These are phyloP conservation scores for Wickerhamomyces sp. DNA, from an alignment of 1,139 yeast genomes.

Conservation along the genomic window DNA sequence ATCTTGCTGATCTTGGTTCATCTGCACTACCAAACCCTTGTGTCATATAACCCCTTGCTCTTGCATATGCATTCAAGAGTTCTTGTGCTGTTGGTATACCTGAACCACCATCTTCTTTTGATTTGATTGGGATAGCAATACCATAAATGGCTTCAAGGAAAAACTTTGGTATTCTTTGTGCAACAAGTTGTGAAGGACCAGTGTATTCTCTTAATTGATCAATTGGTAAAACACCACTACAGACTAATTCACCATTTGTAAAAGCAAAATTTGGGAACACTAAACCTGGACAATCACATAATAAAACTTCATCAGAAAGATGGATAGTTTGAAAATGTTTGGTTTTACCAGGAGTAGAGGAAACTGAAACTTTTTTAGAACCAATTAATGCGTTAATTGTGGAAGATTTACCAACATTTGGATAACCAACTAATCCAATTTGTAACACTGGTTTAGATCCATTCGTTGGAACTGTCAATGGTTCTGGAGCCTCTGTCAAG, in stretches of 20 bases:
- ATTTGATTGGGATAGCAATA: slow-evolving; percentile 74
- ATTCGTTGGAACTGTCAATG: slow-evolving; percentile 50
- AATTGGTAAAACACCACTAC: slow-evolving; percentile 96
- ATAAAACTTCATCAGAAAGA: slow-evolving; percentile 72
- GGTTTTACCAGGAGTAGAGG: slow-evolving; percentile 98
- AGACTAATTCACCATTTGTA: slow-evolving; percentile 93
- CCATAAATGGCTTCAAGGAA: slow-evolving; percentile 92
- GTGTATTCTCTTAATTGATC: slow-evolving; percentile 93
- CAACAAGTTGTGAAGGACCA: slow-evolving; percentile 85
- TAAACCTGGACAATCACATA: slow-evolving; percentile 99
- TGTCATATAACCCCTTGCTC: slow-evolving; percentile 96
- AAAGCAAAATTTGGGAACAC: slow-evolving; percentile 98
- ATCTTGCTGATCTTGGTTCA: slow-evolving; percentile 92
- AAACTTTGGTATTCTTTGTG: slow-evolving; percentile 84
- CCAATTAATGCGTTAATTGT: slow-evolving; percentile 95
- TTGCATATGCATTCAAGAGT: slow-evolving; percentile 84
- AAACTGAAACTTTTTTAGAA: slow-evolving; percentile 93
- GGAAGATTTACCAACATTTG: slow-evolving; percentile 92
- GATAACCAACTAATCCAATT: slow-evolving; percentile 95
- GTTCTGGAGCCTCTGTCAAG: slow-evolving; percentile 72
- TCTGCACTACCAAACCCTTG: slow-evolving; percentile 98
- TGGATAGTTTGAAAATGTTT: slow-evolving; percentile 97
- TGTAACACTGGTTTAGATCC: slow-evolving; percentile 61
- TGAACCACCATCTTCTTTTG: slow-evolving; percentile 81
- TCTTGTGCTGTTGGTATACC: slow-evolving; percentile 90